Evolutionary conservation across 129 eudicot species (phyloP).

Genomic region (Chrysanthemum makinoi): DNA sequence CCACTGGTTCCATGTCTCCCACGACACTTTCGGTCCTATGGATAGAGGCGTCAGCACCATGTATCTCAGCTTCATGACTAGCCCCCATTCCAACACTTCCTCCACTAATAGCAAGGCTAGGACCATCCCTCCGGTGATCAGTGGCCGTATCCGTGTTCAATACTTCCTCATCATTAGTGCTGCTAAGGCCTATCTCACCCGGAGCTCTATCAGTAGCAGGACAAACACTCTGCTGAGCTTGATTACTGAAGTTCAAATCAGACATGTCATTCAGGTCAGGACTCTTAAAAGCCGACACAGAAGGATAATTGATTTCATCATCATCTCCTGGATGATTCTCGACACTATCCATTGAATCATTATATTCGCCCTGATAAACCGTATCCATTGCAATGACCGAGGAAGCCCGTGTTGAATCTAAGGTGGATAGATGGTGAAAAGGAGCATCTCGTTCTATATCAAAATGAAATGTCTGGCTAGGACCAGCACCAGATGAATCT

Average conservation of each 20-base stretch:
- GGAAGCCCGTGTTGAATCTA: conserved; percentile 73
- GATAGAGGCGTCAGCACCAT: conserved; percentile 63
- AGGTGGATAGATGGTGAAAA: conserved; percentile 35
- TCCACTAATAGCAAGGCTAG: conserved; percentile 75
- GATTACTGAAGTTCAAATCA: conserved; percentile 76
- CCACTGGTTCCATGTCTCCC: conserved; percentile 75
- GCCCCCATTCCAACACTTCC: conserved; percentile 95
- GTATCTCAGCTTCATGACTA: conserved; percentile 96
- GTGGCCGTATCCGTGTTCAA: conserved; percentile 62
- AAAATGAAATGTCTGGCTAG: conserved; percentile 59
- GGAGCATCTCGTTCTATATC: conserved; percentile 52
- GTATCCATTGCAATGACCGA: conserved; percentile 95
- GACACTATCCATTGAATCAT: conserved; percentile 93
- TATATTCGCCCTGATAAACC: conserved; percentile 43
- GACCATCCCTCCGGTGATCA: conserved; percentile 55
- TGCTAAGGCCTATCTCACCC: conserved; percentile 80
- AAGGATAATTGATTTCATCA: conserved; percentile 56
- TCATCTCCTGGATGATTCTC: conserved; percentile 80
- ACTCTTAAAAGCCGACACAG: conserved; percentile 42
- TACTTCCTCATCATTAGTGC: conserved; percentile 82
- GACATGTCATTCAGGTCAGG: conserved; percentile 60
- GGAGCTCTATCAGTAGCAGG: conserved; percentile 49
- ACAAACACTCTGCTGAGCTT: conserved; percentile 82
- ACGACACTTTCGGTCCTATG: conserved; percentile 73
- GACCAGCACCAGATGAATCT: conserved; percentile 67